These are phyloP conservation scores for Clonostachys rosea DNA, from an alignment of 2,329 filamentous ascomycete species.

Conservation along the genomic window DNA sequence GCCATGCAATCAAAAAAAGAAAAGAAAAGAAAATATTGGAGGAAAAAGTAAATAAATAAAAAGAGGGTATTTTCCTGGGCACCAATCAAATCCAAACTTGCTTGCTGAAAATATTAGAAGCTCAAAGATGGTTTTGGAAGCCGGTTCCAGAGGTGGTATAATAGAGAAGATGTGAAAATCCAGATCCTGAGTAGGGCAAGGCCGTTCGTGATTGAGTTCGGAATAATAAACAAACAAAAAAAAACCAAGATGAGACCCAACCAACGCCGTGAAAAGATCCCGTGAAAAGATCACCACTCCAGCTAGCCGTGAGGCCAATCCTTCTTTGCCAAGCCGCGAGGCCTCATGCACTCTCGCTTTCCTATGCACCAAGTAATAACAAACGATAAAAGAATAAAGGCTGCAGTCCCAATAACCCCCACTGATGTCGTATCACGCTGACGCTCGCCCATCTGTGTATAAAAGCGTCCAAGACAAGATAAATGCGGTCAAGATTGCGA, in stretches of 20 bases:
- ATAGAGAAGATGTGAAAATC: constrained; percentile 1
- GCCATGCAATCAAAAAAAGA: background rate
- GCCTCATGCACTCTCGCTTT: constrained; percentile 6
- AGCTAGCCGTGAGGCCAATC: constrained; percentile 17
- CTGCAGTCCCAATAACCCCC: too few relatives aligned
- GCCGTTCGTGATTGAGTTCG: background rate
- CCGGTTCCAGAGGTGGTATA: background rate
- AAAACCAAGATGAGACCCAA: background rate
- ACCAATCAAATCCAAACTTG: too few relatives aligned
- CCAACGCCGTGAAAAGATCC: constrained; percentile 3
- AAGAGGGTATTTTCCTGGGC: too few relatives aligned
- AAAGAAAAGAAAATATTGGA: constrained; percentile 1
- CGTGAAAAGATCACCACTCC: background rate
- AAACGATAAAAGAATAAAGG: too few relatives aligned
- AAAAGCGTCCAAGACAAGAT: too few relatives aligned
- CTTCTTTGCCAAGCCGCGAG: constrained; percentile 19
- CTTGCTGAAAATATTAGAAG: too few relatives aligned
- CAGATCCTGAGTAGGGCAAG: constrained; percentile 2
- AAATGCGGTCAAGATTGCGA: too few relatives aligned
- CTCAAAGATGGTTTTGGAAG: too few relatives aligned
- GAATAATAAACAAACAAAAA: constrained; percentile 8
- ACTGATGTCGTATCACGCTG: too few relatives aligned
- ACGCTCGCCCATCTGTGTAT: too few relatives aligned
- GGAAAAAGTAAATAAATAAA: background rate
- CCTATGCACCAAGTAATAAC: too few relatives aligned